Percentiles rank a stretch among this genome's conserved stretches.
phyloP scores from a whole-genome alignment of 1,139 yeast genomes.

The Yamadazyma kanchanaburiensis region DNA sequence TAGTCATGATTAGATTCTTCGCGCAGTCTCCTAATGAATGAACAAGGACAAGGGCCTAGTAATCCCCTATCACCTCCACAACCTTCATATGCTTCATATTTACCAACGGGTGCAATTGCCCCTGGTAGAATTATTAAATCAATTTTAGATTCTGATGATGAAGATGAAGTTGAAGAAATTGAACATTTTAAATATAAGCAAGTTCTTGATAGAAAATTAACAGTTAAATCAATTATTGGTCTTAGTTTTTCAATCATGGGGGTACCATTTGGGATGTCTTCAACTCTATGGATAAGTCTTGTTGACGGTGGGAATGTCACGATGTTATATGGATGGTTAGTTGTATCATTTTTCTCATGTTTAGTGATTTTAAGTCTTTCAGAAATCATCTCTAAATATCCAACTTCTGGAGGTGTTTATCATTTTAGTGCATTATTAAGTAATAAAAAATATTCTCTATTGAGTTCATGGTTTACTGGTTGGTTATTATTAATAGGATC shows the following conservation, averaged over 20 bases:
- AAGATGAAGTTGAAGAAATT: slow-evolving; percentile 53
- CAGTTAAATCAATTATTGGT: slow-evolving; percentile 67
- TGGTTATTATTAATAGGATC: slow-evolving; percentile 73
- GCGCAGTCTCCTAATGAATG: no score
- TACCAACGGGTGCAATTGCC: slow-evolving; percentile 13
- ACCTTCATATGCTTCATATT: slow-evolving; percentile 18
- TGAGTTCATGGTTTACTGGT: slow-evolving; percentile 72
- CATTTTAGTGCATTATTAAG: slow-evolving; percentile 73
- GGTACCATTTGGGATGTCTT: slow-evolving; percentile 71
- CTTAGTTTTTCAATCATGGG: slow-evolving; percentile 77
- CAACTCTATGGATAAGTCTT: slow-evolving; percentile 65
- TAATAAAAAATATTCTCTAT: slow-evolving; percentile 48
- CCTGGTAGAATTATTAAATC: slow-evolving; percentile 20
- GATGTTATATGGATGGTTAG: slow-evolving; percentile 66
- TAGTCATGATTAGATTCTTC: no score
- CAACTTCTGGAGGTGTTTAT: slow-evolving; percentile 72
- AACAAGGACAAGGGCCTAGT: no score
- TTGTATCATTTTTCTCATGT: slow-evolving; percentile 59
- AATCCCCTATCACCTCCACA: slow-evolving; percentile 11
- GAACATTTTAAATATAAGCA: slow-evolving; percentile 73
- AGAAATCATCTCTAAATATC: slow-evolving; percentile 71
- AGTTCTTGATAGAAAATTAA: slow-evolving; percentile 60
- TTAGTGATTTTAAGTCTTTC: slow-evolving; percentile 65
- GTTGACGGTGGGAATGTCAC: slow-evolving; percentile 74
- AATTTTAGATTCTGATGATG: slow-evolving; percentile 25